phyloP scores from a whole-genome alignment of 768 basidiomycete genomes.

The Calocybe gangraenosa region DNA sequence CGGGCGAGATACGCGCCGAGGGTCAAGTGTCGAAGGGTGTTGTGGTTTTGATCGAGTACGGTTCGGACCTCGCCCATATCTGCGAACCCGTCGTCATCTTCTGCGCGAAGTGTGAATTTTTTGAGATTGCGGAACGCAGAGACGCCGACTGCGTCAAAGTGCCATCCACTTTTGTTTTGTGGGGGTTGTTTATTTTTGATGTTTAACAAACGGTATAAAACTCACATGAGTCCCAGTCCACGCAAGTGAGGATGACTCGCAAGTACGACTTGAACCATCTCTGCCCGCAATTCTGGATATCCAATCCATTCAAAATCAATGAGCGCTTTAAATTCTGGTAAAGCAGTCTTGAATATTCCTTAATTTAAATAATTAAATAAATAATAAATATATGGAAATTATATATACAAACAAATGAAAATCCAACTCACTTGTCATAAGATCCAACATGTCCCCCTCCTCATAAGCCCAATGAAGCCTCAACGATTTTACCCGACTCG shows the following conservation, averaged over 20 bases:
- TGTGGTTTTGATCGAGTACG: constrained; percentile 57
- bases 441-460: constrained; percentile 59
- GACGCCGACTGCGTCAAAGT: constrained; percentile 69
- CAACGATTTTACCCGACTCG: constrained; percentile 52
- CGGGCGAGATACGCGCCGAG: constrained; percentile 68
- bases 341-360: constrained; percentile 60
- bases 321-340: constrained; percentile 59
- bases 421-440: constrained; percentile 32
- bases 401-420: no score
- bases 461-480: constrained; percentile 68
- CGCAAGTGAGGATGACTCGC: constrained; percentile 49
- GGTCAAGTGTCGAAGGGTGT: constrained; percentile 55
- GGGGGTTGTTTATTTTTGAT: no score
- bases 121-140: constrained; percentile 56
- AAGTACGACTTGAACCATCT: constrained; percentile 58
- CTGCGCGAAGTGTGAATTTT: constrained; percentile 65
- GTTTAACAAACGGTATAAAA: no score
- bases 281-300: constrained; percentile 65
- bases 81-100: constrained; percentile 68
- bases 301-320: constrained; percentile 75
- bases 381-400: neutral
- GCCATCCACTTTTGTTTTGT: constrained; percentile 67
- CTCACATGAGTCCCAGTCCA: constrained; percentile 56
- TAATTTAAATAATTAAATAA: neutral
- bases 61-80: constrained; percentile 65